A percentile compares a stretch with the other conserved stretches of the same genome.
Evolutionary conservation across 441 rosid species (phyloP).

Genomic region (Metrosideros polymorpha): DNA sequence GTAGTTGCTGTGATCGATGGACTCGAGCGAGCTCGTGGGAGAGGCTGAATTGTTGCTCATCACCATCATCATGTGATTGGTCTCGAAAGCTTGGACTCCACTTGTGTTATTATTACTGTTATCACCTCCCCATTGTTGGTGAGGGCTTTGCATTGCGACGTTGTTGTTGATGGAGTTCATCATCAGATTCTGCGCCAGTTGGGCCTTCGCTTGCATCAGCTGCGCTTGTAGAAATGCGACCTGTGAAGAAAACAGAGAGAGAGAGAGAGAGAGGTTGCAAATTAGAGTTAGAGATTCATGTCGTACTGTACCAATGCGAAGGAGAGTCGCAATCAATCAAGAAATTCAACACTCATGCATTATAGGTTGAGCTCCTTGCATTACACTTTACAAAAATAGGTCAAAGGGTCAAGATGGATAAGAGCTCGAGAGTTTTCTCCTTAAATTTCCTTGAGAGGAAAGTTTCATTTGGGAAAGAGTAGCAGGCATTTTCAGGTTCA

Average conservation of each 20-base stretch:
- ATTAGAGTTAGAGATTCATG: neutral
- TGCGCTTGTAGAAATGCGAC: slow-evolving; percentile 82
- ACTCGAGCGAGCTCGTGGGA: slow-evolving; percentile 70
- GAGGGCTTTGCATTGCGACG: neutral
- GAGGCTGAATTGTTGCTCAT: slow-evolving; percentile 34
- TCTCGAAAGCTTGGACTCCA: slow-evolving; percentile 17
- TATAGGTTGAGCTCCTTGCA: neutral
- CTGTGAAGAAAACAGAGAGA: slow-evolving; percentile 18
- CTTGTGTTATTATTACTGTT: neutral
- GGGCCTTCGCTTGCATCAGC: slow-evolving; percentile 74
- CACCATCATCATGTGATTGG: slow-evolving; percentile 4
- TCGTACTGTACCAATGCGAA: neutral
- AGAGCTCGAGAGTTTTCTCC: neutral
- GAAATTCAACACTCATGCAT: neutral
- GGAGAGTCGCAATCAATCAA: neutral
- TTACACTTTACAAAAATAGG: neutral
- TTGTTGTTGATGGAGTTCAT: slow-evolving; percentile 11
- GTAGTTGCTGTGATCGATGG: slow-evolving; percentile 15
- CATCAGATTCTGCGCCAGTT: slow-evolving; percentile 32
- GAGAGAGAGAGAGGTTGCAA: neutral
- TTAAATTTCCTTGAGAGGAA: neutral
- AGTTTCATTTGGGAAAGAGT: neutral
- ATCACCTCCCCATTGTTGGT: slow-evolving; percentile 18
- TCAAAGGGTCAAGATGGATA: neutral
- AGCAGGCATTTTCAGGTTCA: neutral